Percentiles rank a stretch among this genome's conserved stretches.
Conservation (phyloP, 768 basidiomycete genomes). For the Lactarius vividus region DNA sequence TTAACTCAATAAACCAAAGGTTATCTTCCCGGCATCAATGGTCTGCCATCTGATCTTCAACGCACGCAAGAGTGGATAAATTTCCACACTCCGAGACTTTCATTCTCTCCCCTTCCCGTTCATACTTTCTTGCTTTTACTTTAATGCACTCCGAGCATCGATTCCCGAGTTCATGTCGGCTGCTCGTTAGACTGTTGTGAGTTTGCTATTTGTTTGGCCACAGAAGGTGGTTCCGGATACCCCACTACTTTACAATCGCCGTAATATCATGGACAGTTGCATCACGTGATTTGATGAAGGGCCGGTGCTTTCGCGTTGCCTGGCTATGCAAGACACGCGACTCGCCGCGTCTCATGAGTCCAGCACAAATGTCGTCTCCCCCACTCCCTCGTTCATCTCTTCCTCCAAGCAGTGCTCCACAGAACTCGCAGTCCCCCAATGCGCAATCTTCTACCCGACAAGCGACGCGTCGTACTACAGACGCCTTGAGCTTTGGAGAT, state of each 20-base stretch:
- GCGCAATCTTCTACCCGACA: slow-evolving; percentile 33
- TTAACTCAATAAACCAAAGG: slow-evolving; percentile 10
- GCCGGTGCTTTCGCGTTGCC: slow-evolving; percentile 45
- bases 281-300: slow-evolving; percentile 38
- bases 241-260: slow-evolving; percentile 10
- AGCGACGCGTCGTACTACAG: slow-evolving; percentile 31
- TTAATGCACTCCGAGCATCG: slow-evolving; percentile 6
- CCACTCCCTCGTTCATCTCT: slow-evolving; percentile 50
- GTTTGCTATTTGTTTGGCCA: slow-evolving; percentile 10
- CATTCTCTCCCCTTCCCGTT: not conserved
- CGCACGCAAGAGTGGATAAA: slow-evolving; percentile 24
- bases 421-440: slow-evolving; percentile 39
- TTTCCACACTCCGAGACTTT: not conserved
- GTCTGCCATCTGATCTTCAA: slow-evolving; percentile 26
- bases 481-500: slow-evolving; percentile 41
- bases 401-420: slow-evolving; percentile 49
- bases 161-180: slow-evolving; percentile 6
- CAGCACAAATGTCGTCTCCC: slow-evolving; percentile 56
- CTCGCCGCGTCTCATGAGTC: slow-evolving; percentile 45
- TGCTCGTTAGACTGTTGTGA: not conserved
- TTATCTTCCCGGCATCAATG: slow-evolving; percentile 29
- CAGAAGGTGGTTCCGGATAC: slow-evolving; percentile 6
- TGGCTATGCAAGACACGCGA: not conserved
- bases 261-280: slow-evolving; percentile 5
- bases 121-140: slow-evolving; percentile 19